phyloP scores from a whole-genome alignment of 2,329 filamentous ascomycete species.

The Cyclaneusma minus region DNA sequence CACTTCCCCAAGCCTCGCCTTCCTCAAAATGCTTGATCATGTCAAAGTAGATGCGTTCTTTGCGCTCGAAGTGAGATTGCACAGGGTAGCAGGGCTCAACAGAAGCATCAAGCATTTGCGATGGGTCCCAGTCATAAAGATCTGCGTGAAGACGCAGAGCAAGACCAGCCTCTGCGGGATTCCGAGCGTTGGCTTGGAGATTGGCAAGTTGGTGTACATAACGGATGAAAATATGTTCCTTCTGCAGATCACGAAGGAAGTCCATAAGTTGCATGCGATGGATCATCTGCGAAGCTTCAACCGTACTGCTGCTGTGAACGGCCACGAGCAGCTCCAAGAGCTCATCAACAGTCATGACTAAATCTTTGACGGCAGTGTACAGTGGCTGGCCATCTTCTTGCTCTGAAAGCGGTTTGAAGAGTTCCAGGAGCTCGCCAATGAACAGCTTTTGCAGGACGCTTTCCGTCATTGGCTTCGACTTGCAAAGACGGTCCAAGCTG shows the following conservation, averaged over 20 bases:
- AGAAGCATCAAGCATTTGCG: conserved; percentile 47
- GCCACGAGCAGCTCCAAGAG: conserved; percentile 82
- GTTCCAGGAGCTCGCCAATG: conserved; percentile 65
- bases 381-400: conserved; percentile 58
- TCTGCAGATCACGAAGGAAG: conserved; percentile 90
- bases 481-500: conserved; percentile 79
- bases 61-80: conserved; percentile 81
- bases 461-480: conserved; percentile 74
- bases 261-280: conserved; percentile 88
- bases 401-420: conserved; percentile 58
- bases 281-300: conserved; percentile 69
- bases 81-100: conserved; percentile 62
- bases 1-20: conserved; percentile 85
- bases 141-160: conserved; percentile 84
- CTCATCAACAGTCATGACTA: conserved; percentile 77
- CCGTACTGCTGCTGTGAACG: conserved; percentile 60
- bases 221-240: conserved; percentile 89
- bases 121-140: conserved; percentile 79
- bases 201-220: conserved; percentile 86
- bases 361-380: conserved; percentile 57
- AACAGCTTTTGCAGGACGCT: conserved; percentile 87
- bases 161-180: conserved; percentile 76
- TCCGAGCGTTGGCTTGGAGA: conserved; percentile 59
- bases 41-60: conserved; percentile 80
- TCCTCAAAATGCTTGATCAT: conserved; percentile 94